Conservation (phyloP, 2,329 filamentous ascomycete species). For the Leptodontidium sp. region DNA sequence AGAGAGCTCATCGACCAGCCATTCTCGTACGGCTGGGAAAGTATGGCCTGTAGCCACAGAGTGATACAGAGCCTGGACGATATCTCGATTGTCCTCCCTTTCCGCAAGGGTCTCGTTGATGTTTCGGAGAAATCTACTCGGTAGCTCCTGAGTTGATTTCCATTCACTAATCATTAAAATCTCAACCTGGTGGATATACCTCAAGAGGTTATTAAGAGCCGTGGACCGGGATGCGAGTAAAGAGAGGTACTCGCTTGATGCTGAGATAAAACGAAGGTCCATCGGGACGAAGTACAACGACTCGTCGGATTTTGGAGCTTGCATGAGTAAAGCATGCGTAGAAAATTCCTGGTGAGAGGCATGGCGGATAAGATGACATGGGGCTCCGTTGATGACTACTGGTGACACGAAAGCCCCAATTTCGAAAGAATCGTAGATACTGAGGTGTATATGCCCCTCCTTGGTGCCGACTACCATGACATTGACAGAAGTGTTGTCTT, state of each 20-base stretch:
- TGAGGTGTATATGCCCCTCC: slow-evolving; percentile 76
- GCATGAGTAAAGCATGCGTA: slow-evolving; percentile 77
- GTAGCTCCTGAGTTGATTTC: slow-evolving; percentile 82
- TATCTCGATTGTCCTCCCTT: slow-evolving; percentile 64
- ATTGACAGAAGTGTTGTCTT: slow-evolving; percentile 78
- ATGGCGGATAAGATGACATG: slow-evolving; percentile 59
- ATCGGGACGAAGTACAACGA: slow-evolving; percentile 73
- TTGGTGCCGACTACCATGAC: slow-evolving; percentile 78
- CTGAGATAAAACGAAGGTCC: slow-evolving; percentile 83
- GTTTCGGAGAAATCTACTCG: slow-evolving; percentile 77
- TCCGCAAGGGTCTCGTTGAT: slow-evolving; percentile 79
- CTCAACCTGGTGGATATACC: slow-evolving; percentile 85
- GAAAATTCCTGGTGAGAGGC: slow-evolving; percentile 76
- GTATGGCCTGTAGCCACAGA: slow-evolving; percentile 85
- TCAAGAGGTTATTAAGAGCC: slow-evolving; percentile 83
- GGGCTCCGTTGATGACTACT: slow-evolving; percentile 44
- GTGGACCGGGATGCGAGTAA: slow-evolving; percentile 88
- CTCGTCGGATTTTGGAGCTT: slow-evolving; percentile 51
- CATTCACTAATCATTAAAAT: slow-evolving; percentile 83
- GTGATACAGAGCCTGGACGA: slow-evolving; percentile 83
- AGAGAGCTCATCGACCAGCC: slow-evolving; percentile 83
- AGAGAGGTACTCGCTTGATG: slow-evolving; percentile 81
- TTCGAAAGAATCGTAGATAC: slow-evolving; percentile 85
- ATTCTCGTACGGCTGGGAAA: slow-evolving; percentile 79
- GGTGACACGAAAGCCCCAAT: slow-evolving; percentile 70